Base-by-base conservation (phyloP, 2,329 filamentous ascomycete species). In the Clarireedia sp. region DNA sequence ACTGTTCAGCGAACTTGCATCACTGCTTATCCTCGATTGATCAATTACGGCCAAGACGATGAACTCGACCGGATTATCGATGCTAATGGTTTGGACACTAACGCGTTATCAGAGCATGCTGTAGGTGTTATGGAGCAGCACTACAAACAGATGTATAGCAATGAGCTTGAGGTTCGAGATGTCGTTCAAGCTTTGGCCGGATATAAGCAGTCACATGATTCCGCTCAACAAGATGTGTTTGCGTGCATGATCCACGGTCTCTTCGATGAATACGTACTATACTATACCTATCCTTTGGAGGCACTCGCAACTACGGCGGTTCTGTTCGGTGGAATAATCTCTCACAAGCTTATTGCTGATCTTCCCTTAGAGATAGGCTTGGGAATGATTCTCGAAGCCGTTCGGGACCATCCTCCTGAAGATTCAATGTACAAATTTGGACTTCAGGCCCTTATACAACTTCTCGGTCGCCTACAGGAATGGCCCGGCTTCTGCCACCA, bases 351-450 rank as follows among this genome's bases (percentile, higher is more conserved):
- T 6, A 87, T 99, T 50, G 90, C 90, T 5, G 87, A 90, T 43
- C 81, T 99, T 17, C 90, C 94, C 3, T 81, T 97, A 36, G 90
- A 96, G 68, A 90, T 96, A 55, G 94, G 89, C n/a, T 76, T 97
- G 16, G 90, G 89, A 16, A 96, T 99, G 90, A 95, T 99, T 60
- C 76, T 97, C n/a, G 91, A 99, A 70, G 90, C 94, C 12, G 90
- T 99, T 23, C 81, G 89, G 61, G 90, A 96, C 60, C 89, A 94
- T 65, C 75, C 80, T 33, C 83, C 87, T 0, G 87, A 95, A 33
- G 85, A 91, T 58, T 85, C 89, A 1, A 97, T 99, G 94, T 97
- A 94, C 75, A 96, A 96, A 66, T 99, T 99, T 68, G 94, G 95
- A 10, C 79, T 99, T 12, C 94, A 99, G 69, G 94, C 94, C 16